Percentiles rank a stretch among this genome's conserved stretches.
Conservation (phyloP, 768 basidiomycete species). For the Termitomyces sp. region DNA sequence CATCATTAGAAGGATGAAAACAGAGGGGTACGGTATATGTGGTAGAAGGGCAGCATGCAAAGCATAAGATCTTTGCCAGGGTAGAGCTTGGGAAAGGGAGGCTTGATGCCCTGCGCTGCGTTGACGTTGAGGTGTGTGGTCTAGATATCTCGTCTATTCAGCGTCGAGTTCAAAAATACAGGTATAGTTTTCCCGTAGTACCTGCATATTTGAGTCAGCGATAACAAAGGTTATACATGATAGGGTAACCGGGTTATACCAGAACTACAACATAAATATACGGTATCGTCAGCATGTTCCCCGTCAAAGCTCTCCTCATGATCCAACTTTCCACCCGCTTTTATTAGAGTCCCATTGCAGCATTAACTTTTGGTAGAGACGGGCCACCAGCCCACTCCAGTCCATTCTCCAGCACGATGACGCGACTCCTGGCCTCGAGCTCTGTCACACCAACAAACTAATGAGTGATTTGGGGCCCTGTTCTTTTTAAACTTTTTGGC, state of each 20-base stretch:
- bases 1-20: background rate
- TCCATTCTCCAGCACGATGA: slow-evolving; percentile 49
- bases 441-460: slow-evolving; percentile 38
- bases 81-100: slow-evolving; percentile 35
- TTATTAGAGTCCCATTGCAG: slow-evolving; percentile 15
- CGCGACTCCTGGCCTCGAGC: slow-evolving; percentile 41
- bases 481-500: too few relatives aligned
- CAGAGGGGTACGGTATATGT: slow-evolving; percentile 31
- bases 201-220: slow-evolving; percentile 32
- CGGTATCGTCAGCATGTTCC: slow-evolving; percentile 47
- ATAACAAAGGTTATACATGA: background rate
- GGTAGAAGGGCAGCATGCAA: slow-evolving; percentile 58
- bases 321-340: slow-evolving; percentile 41
- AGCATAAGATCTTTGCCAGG: slow-evolving; percentile 45
- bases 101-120: slow-evolving; percentile 44
- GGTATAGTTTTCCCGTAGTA: slow-evolving; percentile 62
- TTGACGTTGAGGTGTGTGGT: slow-evolving; percentile 68
- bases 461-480: too few relatives aligned
- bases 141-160: slow-evolving; percentile 18
- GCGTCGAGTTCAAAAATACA: background rate
- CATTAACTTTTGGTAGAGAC: slow-evolving; percentile 11
- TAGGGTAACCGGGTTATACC: slow-evolving; percentile 9
- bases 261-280: slow-evolving; percentile 58
- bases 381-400: slow-evolving; percentile 42
- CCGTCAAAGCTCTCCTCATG: slow-evolving; percentile 54